Evolutionary conservation across 2,329 filamentous ascomycete genomes (phyloP).

Genomic region (Fusarium duplospermum): DNA sequence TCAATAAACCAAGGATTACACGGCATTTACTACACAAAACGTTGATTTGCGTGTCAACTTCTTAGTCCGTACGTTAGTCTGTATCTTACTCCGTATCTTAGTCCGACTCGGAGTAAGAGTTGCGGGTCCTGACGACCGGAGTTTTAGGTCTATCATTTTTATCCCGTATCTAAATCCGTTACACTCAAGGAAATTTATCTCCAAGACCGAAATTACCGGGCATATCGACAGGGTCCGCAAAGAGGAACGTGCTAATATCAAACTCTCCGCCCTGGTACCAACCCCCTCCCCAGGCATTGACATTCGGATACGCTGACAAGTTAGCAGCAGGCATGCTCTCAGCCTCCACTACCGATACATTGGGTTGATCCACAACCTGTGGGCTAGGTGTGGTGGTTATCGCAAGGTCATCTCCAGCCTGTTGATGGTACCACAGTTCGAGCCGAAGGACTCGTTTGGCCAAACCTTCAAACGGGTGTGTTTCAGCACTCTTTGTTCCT

Average conservation of each 20-base stretch:
- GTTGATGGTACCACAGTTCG: conserved; percentile 35
- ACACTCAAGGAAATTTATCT: not conserved
- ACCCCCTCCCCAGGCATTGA: conserved; percentile 1
- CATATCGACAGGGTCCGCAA: conserved; percentile 31
- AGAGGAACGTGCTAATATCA: conserved; percentile 27
- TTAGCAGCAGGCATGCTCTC: not conserved
- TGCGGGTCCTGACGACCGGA: not conserved
- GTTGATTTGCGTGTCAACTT: not conserved
- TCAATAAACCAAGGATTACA: not conserved
- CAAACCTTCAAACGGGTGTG: conserved; percentile 35
- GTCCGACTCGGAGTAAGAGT: not conserved
- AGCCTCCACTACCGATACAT: not conserved
- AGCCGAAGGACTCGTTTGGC: conserved; percentile 24
- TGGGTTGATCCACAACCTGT: not conserved
- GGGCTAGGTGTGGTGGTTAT: not conserved
- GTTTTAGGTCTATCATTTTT: not conserved
- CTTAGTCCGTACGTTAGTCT: conserved; percentile 2
- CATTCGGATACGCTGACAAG: not conserved
- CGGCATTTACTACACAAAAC: not conserved
- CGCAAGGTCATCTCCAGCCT: not conserved
- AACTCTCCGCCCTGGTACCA: conserved; percentile 20
- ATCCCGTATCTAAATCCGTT: not conserved
- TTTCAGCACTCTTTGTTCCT: too few relatives aligned
- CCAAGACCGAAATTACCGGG: not conserved
- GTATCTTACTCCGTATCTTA: not conserved